A percentile compares a stretch with the other conserved stretches of the same genome.
Evolutionary conservation across 1,139 yeast species (phyloP).

Genomic region (Hemisphaericaspora lyxosophila): DNA sequence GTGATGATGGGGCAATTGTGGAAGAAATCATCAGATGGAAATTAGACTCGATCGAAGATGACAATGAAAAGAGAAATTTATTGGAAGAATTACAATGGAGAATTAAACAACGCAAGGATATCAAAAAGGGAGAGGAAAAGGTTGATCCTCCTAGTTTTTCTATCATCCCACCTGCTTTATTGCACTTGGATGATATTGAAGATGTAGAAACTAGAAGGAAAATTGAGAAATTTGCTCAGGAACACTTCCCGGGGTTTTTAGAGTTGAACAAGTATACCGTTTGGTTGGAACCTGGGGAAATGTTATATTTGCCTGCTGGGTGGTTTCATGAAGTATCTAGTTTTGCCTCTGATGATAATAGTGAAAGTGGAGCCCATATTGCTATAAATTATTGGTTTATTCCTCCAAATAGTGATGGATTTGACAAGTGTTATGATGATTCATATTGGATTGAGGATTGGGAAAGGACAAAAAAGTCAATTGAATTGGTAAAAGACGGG

Average conservation of each 20-base stretch:
- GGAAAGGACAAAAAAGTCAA: slow-evolving; percentile 18
- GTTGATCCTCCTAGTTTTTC: slow-evolving; percentile 71
- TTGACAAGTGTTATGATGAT: slow-evolving; percentile 41
- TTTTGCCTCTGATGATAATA: slow-evolving; percentile 39
- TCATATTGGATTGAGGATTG: slow-evolving; percentile 54
- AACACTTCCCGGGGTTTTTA: slow-evolving; percentile 49
- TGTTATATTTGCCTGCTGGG: slow-evolving; percentile 71
- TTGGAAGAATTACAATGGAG: slow-evolving; percentile 18
- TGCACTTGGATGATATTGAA: slow-evolving; percentile 56
- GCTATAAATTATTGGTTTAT: slow-evolving; percentile 76
- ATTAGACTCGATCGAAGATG: slow-evolving; percentile 15
- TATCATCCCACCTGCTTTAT: slow-evolving; percentile 56
- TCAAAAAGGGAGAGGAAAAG: slow-evolving; percentile 9
- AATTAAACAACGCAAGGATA: slow-evolving; percentile 12
- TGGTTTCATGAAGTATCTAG: slow-evolving; percentile 84
- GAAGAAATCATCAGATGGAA: slow-evolving; percentile 46
- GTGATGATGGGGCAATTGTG: slow-evolving; percentile 62
- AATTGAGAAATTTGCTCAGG: slow-evolving; percentile 28
- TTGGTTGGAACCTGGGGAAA: slow-evolving; percentile 58
- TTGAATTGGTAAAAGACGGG: slow-evolving; percentile 8
- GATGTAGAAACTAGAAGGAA: slow-evolving; percentile 21
- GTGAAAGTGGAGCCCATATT: slow-evolving; percentile 41
- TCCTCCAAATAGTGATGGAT: slow-evolving; percentile 50
- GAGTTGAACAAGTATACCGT: slow-evolving; percentile 43
- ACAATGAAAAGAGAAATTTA: slow-evolving; percentile 11